Base-by-base conservation (phyloP, 495 filamentous ascomycete genomes). In the Talaromyces ruber region DNA sequence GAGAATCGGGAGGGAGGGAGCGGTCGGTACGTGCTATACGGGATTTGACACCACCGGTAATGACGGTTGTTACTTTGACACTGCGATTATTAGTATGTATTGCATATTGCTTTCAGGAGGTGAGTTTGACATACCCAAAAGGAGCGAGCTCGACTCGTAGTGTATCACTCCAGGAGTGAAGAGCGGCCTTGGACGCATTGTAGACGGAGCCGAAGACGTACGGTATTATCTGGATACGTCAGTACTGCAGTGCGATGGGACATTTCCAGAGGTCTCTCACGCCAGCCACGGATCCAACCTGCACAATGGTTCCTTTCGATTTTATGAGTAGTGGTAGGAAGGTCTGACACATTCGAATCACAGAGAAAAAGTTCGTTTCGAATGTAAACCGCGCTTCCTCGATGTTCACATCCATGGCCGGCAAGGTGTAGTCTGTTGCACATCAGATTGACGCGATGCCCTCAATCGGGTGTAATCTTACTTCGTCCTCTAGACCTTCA, bases 131-230 rank as follows among this genome's bases (percentile, higher is more conserved):
- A 25, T 71, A 79, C 77, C 73, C 76, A 53, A 76, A 76, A 6
- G 76, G 78, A 52, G 72, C 78, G 18, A 79, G 63, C 63, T 80
- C 86, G 9, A 88, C 74, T 12, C 85, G 77, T 45, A 90, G 68
- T 1, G 84, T 83, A 39, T 88, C 79, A 64, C 75, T 81, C 63
- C 84, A 86, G 2, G 79, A 75, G 62, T 86, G 83, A 56, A 88
- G 64, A 6, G 87, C 87, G 1, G 84, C 84, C 72, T 88, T 89
- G 37, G 79, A 81, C 16, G 84, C 83, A 67, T 83, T 84, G 71
- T 90, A 88, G 22, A 82, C 75, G 1, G 80, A 82, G 11, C 79
- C 79, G 61, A 82, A 84, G 22, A 81, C 79, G 59, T 80, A 82
- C 9, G 81, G 80, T 22, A 87, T 81, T 25, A 78, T 68, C 76